Evolutionary conservation across 148 eudicot species (phyloP), one percentile per base, ranked within the genome.

Genomic region (Heliosperma pusillum): DNA sequence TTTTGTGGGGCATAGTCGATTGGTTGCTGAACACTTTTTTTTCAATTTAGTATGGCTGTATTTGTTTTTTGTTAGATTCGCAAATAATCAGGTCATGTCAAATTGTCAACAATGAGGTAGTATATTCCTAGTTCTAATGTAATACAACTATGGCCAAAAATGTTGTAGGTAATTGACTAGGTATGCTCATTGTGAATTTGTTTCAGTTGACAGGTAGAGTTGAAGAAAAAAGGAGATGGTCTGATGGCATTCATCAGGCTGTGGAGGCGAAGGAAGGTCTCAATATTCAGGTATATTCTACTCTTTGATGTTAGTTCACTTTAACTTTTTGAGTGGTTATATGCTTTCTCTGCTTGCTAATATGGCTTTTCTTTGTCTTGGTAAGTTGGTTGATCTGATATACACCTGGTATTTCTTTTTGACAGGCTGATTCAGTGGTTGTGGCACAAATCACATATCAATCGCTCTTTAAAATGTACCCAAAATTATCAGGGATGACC

Each of bases 401-500:
- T 56, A 19, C 44, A 17, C 50, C 24, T 65, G 26, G 52, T 10
- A 61, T 42, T 59, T 79, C 29, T 55, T 66, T 56, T 82, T 85
- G 53, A 56, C 85, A 95, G 99, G 97, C 93, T 79, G 97, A 90
- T 90, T 85, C 97, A 22, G 93, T 92, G 80, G 94, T 89, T 19
- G 94, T 96, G 80, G 99, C 99, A 22, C 99, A 96, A 96, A 96
- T 96, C 74, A 96, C 97, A 42, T 90, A 96, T 72, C 97, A 92
- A 78, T 96, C 99, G 29, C 84, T 96, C 27, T 96, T 96, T 83
- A 96, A 96, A 88, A 86, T 96, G 44, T 96, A 92, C 70, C 97
- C 99, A 20, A 96, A 92, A 84, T 87, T 96, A 69, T 92, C 97
- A n/a, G 99, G 99, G 86, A 96, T 96, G 99, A 96, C 99, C 59